phyloP scores from a whole-genome alignment of 306 rosid genomes.

The Gleditsia sinensis region DNA sequence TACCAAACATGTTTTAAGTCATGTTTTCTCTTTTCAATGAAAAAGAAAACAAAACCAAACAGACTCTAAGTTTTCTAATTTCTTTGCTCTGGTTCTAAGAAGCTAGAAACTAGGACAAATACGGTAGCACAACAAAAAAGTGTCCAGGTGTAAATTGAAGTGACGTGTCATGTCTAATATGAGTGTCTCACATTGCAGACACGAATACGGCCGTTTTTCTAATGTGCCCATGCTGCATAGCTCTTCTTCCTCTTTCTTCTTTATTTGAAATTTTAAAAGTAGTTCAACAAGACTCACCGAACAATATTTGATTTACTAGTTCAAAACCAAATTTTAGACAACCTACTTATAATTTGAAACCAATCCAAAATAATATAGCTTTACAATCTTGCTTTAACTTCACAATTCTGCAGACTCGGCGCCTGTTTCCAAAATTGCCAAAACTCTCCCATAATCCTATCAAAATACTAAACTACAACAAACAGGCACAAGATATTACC shows the following conservation, averaged over 20 bases:
- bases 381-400: background rate
- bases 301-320: background rate
- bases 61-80: background rate
- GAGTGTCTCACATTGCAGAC: background rate
- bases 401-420: background rate
- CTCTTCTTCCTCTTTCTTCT: background rate
- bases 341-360: no score
- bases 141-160: background rate
- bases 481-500: slow-evolving; percentile 43
- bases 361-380: background rate
- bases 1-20: no score
- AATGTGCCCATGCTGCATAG: background rate
- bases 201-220: background rate
- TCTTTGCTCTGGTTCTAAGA: background rate
- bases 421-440: background rate
- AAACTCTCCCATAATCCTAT: background rate
- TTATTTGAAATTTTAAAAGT: background rate
- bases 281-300: background rate
- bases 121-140: background rate
- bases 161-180: background rate
- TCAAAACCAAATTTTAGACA: background rate
- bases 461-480: slow-evolving; percentile 19
- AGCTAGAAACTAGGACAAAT: background rate
- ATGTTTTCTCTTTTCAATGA: no score
- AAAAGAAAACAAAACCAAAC: no score